Base-by-base conservation (phyloP, 345 rosid genomes). In the Populus simonii region DNA sequence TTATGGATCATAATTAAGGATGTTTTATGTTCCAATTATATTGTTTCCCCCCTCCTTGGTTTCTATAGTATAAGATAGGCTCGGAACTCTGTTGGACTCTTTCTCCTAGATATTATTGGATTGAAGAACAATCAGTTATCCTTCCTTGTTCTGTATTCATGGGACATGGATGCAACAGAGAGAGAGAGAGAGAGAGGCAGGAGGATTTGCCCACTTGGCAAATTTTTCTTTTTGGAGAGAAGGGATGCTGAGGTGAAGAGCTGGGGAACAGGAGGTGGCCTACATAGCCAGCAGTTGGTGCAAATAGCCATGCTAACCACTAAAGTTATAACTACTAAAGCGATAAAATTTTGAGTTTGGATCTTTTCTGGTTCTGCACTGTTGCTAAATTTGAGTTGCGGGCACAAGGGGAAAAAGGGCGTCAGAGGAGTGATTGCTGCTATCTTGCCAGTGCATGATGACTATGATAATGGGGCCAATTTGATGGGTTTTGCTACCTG, bases 301-400 rank as follows among this genome's bases (percentile, higher is more conserved):
- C 84, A 78, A 82, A 84, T 84, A 74, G 89, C 78, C 77, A 38
- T 65, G 66, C 76, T 78, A 82, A 80, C 85, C 84, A 85, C 87
- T 82, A 74, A 81, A 83, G 86, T 77, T 84, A 72, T 78, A 87
- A 87, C 89, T 85, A 80, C 83, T 85, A 79, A 1, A 59, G 84
- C 73, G 86, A 84, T 74, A 35, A 74, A 83, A 76, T 81, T 68
- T 75, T 1, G 75, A 76, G 87, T 82, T 85, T 68, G 90, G 83
- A 47, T 83, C 72, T 83, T 83, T 83, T 83, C 80, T 75, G 88
- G 80, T 69, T 83, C 76, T 55, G 53, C 80, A 55, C 77, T 53
- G 77, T 78, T 68, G 66, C 72, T 20, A 13, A 4, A 55, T 61
- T 79, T 74, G 81, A 75, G 57, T 65, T 68, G 81, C 73, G 81